These are phyloP conservation scores for Zalaria sp. DNA, from an alignment of 2,329 filamentous ascomycete genomes.

Conservation along the genomic window DNA sequence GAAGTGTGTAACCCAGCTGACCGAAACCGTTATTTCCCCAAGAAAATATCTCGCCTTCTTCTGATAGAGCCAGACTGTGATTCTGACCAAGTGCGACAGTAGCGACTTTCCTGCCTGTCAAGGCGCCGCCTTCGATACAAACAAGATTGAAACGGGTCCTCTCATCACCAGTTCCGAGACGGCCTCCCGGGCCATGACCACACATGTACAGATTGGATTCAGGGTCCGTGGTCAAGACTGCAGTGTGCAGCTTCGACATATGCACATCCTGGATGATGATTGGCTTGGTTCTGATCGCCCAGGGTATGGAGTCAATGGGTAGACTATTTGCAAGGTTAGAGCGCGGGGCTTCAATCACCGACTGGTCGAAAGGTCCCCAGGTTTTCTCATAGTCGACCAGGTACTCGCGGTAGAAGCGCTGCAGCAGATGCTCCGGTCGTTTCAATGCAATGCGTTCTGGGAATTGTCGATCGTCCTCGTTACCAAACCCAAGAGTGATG, in stretches of 20 bases:
- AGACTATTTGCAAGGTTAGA: conserved; percentile 6
- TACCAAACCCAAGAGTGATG: conserved; percentile 79
- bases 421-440: conserved; percentile 63
- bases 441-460: conserved; percentile 70
- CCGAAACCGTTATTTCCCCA: conserved; percentile 84
- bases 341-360: conserved; percentile 8
- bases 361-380: conserved; percentile 23
- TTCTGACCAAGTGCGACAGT: conserved; percentile 82
- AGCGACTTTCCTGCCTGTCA: conserved; percentile 59
- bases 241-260: conserved; percentile 85
- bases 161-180: conserved; percentile 80
- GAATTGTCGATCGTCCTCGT: conserved; percentile 87
- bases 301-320: conserved; percentile 48
- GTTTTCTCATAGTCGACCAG: conserved; percentile 28
- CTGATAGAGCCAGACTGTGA: conserved; percentile 73
- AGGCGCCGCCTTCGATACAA: conserved; percentile 60
- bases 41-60: conserved; percentile 80
- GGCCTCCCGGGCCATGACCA: conserved; percentile 79
- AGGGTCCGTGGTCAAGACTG: conserved; percentile 73
- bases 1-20: conserved; percentile 74
- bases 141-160: conserved; percentile 77
- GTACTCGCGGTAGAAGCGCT: conserved; percentile 58
- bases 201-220: conserved; percentile 86
- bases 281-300: conserved; percentile 55
- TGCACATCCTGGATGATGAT: conserved; percentile 67